A percentile compares a stretch with the other conserved stretches of the same genome.
Conservation (phyloP, 176 grass and related monocot genomes). For the Hsuehochloa calcarea region DNA sequence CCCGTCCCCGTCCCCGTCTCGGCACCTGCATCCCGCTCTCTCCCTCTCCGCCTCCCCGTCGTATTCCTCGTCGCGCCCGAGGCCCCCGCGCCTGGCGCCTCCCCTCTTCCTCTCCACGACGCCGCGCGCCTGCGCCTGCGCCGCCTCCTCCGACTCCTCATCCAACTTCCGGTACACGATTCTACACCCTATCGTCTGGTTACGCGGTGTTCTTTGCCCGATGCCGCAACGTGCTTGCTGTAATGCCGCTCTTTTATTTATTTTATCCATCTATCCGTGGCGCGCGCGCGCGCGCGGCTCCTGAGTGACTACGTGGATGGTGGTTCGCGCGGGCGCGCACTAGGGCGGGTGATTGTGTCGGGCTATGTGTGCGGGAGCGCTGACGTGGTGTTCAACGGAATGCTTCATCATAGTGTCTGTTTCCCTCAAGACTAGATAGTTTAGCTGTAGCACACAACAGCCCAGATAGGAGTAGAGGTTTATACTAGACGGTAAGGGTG, state of each 20-base stretch:
- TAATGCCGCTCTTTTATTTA: not conserved
- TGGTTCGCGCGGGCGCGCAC: too few relatives aligned
- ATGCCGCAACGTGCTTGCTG: not conserved
- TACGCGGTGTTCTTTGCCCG: not conserved
- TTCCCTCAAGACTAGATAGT: not conserved
- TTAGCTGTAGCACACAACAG: not conserved
- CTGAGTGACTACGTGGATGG: not conserved
- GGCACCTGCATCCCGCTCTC: not conserved
- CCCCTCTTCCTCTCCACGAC: constrained; percentile 14
- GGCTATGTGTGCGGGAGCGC: not conserved
- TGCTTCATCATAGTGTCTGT: not conserved
- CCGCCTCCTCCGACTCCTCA: not conserved
- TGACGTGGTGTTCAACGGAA: constrained; percentile 10
- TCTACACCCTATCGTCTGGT: too few relatives aligned
- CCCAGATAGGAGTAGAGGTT: not conserved
- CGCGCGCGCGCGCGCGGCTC: too few relatives aligned
- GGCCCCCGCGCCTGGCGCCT: not conserved
- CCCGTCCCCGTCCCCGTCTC: too few relatives aligned
- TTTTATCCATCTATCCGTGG: not conserved
- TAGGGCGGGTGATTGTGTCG: not conserved
- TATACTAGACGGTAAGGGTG: not conserved
- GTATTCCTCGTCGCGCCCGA: not conserved
- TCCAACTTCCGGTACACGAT: constrained; percentile 40
- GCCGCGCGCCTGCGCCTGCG: not conserved
- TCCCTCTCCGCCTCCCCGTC: not conserved